Evolutionary conservation across 768 basidiomycete genomes (phyloP).

Genomic region (Dendrothele bispora): DNA sequence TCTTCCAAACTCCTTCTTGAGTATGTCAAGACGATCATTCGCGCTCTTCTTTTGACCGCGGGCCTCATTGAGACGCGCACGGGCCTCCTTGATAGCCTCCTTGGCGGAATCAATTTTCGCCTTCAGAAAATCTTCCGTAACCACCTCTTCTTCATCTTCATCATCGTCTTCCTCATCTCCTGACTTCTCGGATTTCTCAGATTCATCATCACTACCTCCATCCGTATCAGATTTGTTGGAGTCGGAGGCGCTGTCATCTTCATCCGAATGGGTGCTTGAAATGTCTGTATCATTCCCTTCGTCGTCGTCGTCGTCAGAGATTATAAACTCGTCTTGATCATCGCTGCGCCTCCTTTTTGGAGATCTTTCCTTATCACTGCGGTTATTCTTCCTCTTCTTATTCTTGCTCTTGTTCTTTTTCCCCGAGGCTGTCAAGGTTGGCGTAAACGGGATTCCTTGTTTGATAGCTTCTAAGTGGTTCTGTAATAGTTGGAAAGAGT

Average conservation of each 20-base stretch:
- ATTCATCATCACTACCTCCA: constrained; percentile 22
- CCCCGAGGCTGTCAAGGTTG: constrained; percentile 34
- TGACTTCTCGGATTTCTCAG: constrained; percentile 1
- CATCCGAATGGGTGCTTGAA: constrained; percentile 13
- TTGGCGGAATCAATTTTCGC: constrained; percentile 44
- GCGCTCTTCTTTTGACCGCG: constrained; percentile 43
- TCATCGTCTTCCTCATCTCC: constrained; percentile 2
- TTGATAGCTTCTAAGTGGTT: constrained; percentile 48
- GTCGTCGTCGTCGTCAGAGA: constrained; percentile 37
- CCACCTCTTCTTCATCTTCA: constrained; percentile 34
- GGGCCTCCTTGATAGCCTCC: constrained; percentile 36
- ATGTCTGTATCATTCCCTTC: constrained; percentile 27
- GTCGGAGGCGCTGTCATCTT: constrained; percentile 27
- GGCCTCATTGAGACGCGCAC: constrained; percentile 35
- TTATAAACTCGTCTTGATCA: too few relatives aligned
- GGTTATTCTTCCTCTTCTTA: constrained; percentile 52
- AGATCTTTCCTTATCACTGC: constrained; percentile 38
- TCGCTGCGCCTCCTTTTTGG: constrained; percentile 43
- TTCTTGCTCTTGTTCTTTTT: constrained; percentile 18
- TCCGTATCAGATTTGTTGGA: constrained; percentile 19
- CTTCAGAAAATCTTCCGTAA: constrained; percentile 45
- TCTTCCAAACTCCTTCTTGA: constrained; percentile 39
- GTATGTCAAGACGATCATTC: constrained; percentile 28
- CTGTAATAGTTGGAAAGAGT: too few relatives aligned
- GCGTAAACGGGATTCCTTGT: constrained; percentile 42